Conservation (phyloP, 805 yeast genomes). For the Candida michaelii region DNA sequence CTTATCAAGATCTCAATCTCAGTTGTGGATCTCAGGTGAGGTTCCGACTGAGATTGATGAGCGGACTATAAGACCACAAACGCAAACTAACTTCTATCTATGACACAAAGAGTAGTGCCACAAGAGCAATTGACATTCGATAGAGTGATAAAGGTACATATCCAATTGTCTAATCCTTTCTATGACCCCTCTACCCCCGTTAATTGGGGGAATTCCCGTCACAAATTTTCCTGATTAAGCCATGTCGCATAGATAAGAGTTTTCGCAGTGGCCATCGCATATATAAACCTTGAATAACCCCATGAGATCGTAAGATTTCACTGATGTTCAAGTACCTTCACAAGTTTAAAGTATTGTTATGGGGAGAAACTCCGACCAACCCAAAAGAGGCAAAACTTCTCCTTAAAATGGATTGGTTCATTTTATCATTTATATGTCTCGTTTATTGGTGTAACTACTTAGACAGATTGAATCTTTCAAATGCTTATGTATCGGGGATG, state of each 20-base stretch:
- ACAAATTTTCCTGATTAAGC: too few species aligned
- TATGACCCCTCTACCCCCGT: too few species aligned
- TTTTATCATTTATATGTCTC: conserved; percentile 41
- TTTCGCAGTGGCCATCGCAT: background rate
- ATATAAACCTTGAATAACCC: conserved; percentile 1
- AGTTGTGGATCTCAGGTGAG: too few species aligned
- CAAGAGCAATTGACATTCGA: too few species aligned
- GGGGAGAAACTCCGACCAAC: conserved; percentile 34
- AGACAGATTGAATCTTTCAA: conserved; percentile 42
- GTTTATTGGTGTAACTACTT: conserved; percentile 53
- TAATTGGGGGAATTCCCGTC: too few species aligned
- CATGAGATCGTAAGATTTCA: background rate
- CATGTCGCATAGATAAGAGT: conserved; percentile 2
- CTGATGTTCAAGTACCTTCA: background rate
- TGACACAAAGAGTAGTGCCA: too few species aligned
- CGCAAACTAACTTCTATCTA: too few species aligned
- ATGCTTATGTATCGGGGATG: conserved; percentile 70
- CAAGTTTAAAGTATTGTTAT: conserved; percentile 18
- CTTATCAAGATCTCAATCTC: too few species aligned
- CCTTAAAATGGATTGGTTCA: conserved; percentile 40
- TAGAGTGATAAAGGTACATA: too few species aligned
- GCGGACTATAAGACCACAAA: too few species aligned
- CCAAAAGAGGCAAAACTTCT: conserved; percentile 31
- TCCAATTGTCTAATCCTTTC: too few species aligned
- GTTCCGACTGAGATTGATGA: too few species aligned